These are phyloP conservation scores for Acer saccharum DNA, from an alignment of 345 rosid species.

Conservation along the genomic window DNA sequence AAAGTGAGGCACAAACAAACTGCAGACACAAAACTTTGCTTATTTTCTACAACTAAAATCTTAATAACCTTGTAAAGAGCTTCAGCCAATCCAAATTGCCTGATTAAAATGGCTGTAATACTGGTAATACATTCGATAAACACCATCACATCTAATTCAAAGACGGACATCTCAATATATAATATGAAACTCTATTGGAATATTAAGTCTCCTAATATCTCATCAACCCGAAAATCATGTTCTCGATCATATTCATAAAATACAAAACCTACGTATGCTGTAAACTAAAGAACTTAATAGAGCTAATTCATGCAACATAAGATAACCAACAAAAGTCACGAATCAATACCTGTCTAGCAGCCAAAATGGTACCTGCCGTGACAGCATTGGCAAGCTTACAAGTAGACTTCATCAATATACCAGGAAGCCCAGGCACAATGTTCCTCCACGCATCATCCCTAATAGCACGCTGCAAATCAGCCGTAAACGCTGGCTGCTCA, in stretches of 20 bases:
- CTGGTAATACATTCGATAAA: not conserved
- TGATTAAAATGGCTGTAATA: not conserved
- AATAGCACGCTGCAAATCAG: conserved; percentile 66
- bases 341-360: conserved; percentile 54
- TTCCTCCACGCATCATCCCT: conserved; percentile 69
- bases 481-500: conserved; percentile 53
- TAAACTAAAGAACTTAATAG: not conserved
- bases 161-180: too few species aligned
- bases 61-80: not conserved
- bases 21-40: not conserved
- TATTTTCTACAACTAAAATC: not conserved
- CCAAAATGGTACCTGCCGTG: conserved; percentile 56
- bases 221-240: not conserved
- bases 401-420: conserved; percentile 55
- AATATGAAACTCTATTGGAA: not conserved
- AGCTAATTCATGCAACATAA: not conserved
- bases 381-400: conserved; percentile 63
- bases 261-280: not conserved
- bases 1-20: not conserved
- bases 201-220: not conserved
- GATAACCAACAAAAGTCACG: not conserved
- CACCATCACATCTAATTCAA: not conserved
- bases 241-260: not conserved
- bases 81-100: not conserved
- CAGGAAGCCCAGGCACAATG: conserved; percentile 67